Percentiles rank a stretch among this genome's conserved stretches.
Conservation (phyloP, 2,329 filamentous ascomycete genomes). For the Aureobasidium sp. region DNA sequence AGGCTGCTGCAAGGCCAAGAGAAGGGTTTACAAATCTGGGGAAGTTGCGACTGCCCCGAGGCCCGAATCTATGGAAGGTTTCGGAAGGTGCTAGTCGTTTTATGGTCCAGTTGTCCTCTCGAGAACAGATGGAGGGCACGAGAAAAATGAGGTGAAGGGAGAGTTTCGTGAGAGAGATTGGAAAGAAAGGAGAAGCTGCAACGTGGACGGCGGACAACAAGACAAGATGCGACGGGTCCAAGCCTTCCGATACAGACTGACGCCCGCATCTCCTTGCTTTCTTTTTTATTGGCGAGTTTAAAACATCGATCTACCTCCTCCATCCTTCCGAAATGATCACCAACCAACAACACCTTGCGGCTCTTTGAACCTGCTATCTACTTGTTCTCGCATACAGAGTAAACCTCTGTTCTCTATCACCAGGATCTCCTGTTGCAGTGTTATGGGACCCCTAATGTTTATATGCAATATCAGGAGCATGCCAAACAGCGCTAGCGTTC, state of each 20-base stretch:
- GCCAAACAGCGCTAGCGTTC: constrained; percentile 11
- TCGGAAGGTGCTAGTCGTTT: constrained; percentile 6
- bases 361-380: not conserved
- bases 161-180: not conserved
- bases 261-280: not conserved
- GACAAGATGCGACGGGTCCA: not conserved
- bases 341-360: not conserved
- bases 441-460: not conserved
- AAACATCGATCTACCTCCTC: not conserved
- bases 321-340: not conserved
- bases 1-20: not conserved
- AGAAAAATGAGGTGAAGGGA: not conserved
- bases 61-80: not conserved
- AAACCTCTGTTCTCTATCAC: not conserved
- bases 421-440: not conserved
- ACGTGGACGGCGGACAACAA: constrained; percentile 2
- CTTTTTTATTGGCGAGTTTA: not conserved
- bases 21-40: not conserved
- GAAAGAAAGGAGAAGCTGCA: constrained; percentile 5
- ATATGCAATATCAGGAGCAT: not conserved
- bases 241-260: not conserved
- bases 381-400: not conserved
- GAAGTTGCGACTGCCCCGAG: not conserved
- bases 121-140: not conserved
- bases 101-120: not conserved